Evolutionary conservation across 495 filamentous ascomycete species (phyloP).

Genomic region (Podospora australis): DNA sequence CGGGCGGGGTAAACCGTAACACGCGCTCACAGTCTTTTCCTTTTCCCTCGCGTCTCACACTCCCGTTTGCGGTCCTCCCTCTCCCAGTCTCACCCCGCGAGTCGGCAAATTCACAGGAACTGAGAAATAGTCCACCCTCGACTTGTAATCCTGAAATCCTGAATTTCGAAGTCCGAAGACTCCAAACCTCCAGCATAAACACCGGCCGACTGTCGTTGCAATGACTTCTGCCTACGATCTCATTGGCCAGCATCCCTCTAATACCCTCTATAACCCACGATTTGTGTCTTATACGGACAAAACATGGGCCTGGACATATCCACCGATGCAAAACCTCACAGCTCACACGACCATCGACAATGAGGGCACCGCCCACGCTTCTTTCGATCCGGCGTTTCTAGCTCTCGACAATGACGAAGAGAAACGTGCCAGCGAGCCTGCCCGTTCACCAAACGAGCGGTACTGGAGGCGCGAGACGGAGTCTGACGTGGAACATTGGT

Average conservation of each 20-base stretch:
- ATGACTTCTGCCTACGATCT: neutral
- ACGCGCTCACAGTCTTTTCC: no score
- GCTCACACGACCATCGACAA: neutral
- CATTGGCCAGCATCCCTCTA: neutral
- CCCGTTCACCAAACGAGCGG: constrained; percentile 7
- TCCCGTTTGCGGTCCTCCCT: no score
- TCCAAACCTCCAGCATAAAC: no score
- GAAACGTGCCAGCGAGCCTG: neutral
- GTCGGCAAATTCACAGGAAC: no score
- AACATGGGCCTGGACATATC: neutral
- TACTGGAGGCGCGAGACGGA: constrained; percentile 13
- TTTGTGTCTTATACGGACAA: neutral
- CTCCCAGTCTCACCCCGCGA: no score
- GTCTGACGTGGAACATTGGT: constrained; percentile 17
- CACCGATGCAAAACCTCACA: neutral
- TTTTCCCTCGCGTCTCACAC: no score
- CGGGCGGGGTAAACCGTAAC: no score
- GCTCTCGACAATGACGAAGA: constrained; percentile 6
- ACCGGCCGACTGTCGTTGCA: no score
- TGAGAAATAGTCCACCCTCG: no score
- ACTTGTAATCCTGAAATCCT: no score
- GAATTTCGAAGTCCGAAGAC: no score
- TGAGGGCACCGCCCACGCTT: neutral
- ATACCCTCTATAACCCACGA: neutral
- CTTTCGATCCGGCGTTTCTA: constrained; percentile 10